These are phyloP conservation scores for Nakataea oryzae DNA, from an alignment of 2,329 filamentous ascomycete genomes.

Conservation along the genomic window DNA sequence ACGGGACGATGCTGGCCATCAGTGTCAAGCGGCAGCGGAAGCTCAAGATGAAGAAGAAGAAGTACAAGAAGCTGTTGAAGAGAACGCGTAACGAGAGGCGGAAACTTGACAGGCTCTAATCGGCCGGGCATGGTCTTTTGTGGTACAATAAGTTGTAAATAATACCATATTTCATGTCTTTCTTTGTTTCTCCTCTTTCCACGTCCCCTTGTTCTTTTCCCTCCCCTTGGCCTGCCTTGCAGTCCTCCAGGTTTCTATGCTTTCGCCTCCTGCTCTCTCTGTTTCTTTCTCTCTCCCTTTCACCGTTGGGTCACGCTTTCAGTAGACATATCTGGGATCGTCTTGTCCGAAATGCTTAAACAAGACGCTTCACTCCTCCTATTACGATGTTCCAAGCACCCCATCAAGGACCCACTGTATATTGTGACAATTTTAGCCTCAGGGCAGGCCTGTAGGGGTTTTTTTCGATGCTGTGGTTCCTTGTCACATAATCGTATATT, in stretches of 20 bases:
- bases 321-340: neutral
- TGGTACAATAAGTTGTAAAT: neutral
- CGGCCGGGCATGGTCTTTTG: neutral
- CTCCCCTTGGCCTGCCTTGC: neutral
- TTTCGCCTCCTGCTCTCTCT: too few relatives aligned
- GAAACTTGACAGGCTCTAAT: slow-evolving; percentile 42
- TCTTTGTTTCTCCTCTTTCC: neutral
- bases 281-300: too few relatives aligned
- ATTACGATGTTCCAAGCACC: neutral
- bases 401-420: neutral
- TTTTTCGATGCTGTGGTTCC: neutral
- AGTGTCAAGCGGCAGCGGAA: slow-evolving; percentile 88
- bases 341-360: neutral
- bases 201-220: neutral
- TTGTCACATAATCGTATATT: neutral
- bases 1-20: slow-evolving; percentile 61
- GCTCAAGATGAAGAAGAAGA: slow-evolving; percentile 99
- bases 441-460: neutral
- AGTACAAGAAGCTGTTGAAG: slow-evolving; percentile 99
- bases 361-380: neutral
- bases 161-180: neutral
- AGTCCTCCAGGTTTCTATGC: neutral
- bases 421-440: neutral
- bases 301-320: neutral
- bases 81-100: slow-evolving; percentile 78